These are phyloP conservation scores for Russula olivacea DNA, from an alignment of 768 basidiomycete species.

Conservation along the genomic window DNA sequence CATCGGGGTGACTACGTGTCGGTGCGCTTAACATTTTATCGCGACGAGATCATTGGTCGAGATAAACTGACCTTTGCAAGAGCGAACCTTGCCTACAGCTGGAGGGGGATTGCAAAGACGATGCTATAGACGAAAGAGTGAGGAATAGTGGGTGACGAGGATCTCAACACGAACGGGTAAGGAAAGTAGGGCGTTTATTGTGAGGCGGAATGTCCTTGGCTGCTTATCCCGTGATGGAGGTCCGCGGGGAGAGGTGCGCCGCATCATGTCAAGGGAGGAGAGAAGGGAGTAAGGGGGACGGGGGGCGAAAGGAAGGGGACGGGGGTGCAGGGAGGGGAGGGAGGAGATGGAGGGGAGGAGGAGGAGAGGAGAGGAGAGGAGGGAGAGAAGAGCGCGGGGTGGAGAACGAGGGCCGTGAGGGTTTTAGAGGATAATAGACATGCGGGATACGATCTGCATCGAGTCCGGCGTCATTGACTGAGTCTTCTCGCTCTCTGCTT, in stretches of 20 bases:
- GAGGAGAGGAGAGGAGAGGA: background rate
- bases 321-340: no score
- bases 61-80: conserved; percentile 44
- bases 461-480: background rate
- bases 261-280: conserved; percentile 13
- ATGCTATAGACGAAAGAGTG: conserved; percentile 26
- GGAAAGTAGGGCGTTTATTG: conserved; percentile 33
- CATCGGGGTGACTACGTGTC: conserved; percentile 47
- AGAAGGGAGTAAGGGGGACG: background rate
- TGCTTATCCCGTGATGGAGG: conserved; percentile 25
- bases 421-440: conserved; percentile 17
- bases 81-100: conserved; percentile 60
- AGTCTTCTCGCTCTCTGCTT: conserved; percentile 11
- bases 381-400: background rate
- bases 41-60: background rate
- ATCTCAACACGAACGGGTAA: conserved; percentile 36
- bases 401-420: background rate
- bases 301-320: no score
- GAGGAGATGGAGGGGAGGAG: background rate
- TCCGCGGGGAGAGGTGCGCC: background rate
- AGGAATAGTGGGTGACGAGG: conserved; percentile 4
- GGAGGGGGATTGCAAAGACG: conserved; percentile 67
- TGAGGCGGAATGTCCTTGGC: conserved; percentile 33
- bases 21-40: background rate
- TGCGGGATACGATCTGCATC: conserved; percentile 4